phyloP scores from a whole-genome alignment of 1,284 basidiomycete genomes.

The Malassezia caprae region DNA sequence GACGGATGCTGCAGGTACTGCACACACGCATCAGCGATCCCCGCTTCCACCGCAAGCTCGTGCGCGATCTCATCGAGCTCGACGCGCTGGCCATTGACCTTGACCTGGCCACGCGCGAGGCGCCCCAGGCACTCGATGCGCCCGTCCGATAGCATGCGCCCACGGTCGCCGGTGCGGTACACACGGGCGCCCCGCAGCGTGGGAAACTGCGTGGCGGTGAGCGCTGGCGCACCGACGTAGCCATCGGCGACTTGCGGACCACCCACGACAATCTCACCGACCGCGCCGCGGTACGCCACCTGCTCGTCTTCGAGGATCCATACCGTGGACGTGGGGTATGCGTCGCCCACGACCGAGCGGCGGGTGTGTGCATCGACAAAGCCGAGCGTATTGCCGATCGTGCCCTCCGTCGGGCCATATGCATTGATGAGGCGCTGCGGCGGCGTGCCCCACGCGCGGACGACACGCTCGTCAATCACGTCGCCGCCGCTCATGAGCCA shows the following conservation, averaged over 20 bases:
- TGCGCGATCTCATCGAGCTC: constrained; percentile 43
- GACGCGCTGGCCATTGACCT: constrained; percentile 46
- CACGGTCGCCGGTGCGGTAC: constrained; percentile 45
- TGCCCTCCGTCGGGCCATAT: constrained; percentile 45
- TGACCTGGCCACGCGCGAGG: constrained; percentile 39
- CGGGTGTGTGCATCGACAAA: constrained; percentile 24
- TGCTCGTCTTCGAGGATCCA: constrained; percentile 25
- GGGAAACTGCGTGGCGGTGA: constrained; percentile 36
- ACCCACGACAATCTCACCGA: constrained; percentile 42
- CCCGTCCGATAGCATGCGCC: constrained; percentile 35
- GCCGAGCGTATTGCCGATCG: constrained; percentile 46
- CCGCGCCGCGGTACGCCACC: constrained; percentile 21
- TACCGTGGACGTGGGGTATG: constrained; percentile 31
- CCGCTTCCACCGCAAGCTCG: constrained; percentile 21
- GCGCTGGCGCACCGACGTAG: constrained; percentile 34
- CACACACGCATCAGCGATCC: constrained; percentile 29
- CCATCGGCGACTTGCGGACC: constrained; percentile 44
- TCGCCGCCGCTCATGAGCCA: constrained; percentile 48
- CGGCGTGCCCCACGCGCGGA: constrained; percentile 33
- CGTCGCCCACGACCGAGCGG: constrained; percentile 32
- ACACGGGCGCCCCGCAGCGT: constrained; percentile 30
- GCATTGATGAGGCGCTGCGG: constrained; percentile 41
- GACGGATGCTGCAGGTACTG: constrained; percentile 39
- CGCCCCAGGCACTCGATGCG: constrained; percentile 41
- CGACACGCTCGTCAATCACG: constrained; percentile 37